Conservation (phyloP, 768 basidiomycete species). For the Pleurotus sapidus region DNA sequence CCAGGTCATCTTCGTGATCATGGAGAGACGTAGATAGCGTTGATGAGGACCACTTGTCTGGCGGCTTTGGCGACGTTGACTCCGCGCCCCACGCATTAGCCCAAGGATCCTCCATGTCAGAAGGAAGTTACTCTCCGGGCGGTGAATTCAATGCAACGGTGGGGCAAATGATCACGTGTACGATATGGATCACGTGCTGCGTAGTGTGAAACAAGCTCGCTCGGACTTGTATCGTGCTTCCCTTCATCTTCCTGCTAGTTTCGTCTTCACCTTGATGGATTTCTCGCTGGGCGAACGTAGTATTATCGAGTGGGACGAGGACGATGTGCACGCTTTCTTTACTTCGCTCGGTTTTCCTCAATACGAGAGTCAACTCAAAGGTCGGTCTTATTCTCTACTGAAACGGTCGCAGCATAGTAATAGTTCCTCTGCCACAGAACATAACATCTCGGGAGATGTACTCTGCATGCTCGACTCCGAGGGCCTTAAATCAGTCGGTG, state of each 20-base stretch:
- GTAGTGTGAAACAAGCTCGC: not conserved
- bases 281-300: slow-evolving; percentile 30
- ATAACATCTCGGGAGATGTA: slow-evolving; percentile 90
- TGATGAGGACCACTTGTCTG: slow-evolving; percentile 7
- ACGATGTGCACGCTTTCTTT: slow-evolving; percentile 80
- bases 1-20: slow-evolving; percentile 52
- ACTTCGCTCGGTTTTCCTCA: slow-evolving; percentile 76
- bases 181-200: not conserved
- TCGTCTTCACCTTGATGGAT: slow-evolving; percentile 27
- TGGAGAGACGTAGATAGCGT: slow-evolving; percentile 14
- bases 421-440: slow-evolving; percentile 48
- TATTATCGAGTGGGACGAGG: slow-evolving; percentile 69
- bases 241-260: slow-evolving; percentile 5
- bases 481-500: slow-evolving; percentile 80
- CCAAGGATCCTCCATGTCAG: slow-evolving; percentile 73
- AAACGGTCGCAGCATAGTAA: slow-evolving; percentile 11
- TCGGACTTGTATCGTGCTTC: slow-evolving; percentile 2
- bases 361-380: slow-evolving; percentile 80
- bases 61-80: slow-evolving; percentile 25
- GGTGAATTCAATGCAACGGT: not conserved
- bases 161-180: not conserved
- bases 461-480: slow-evolving; percentile 84
- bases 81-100: slow-evolving; percentile 63
- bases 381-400: slow-evolving; percentile 36
- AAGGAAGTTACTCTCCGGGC: not conserved